Evolutionary conservation across 2,329 filamentous ascomycete genomes (phyloP), one percentile per base, ranked within the genome.

Genomic region (Botryotinia globosa): DNA sequence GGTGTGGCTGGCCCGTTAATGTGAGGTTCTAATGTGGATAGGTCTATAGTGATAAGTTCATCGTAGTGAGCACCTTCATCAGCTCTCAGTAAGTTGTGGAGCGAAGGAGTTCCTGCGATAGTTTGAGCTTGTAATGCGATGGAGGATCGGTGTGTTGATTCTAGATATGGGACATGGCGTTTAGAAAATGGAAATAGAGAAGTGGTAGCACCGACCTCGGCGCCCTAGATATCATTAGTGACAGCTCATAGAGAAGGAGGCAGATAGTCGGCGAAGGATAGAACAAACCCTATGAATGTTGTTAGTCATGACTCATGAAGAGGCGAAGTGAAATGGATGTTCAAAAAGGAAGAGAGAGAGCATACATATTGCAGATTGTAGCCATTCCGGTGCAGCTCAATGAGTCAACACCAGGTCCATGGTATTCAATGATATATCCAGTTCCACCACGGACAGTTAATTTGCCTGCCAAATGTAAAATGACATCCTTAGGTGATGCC

Each of bases 1-100:
- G 96, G 96, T 0, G 96, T 99, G 82, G 97, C 97, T 56, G 96
- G 96, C 1, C 96, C 96, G 83, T 98, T 99, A 84, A 99, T 94
- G 82, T 98, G 93, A 25, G 96, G 96, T 83, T 99, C 96, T 34
- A 98, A 89, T 75, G 89, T 89, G 4, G 93, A 95, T 51, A 99
- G 88, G 84, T 99, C 88, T 81, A 99, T 97, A 72, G 91, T 92
- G 79, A 99, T 92, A 69, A 97, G 83, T 82, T 97, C 89, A 82
- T 99, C 96, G 82, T 98, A 99, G 79, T 94, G 87, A 74, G 93
- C 94, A 75, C 89, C 91, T 61, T 89, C 85, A 80, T 99, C 96
- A 51, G 96, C 92, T 74, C 86, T 86, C 76, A 99, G 89, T 25
- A 91, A 87, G 77, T 89, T 91, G 71, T 85, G 85, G 83, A 91